phyloP scores from a whole-genome alignment of 192 early-diverging fungal genomes.

The Geosiphon pyriformis region DNA sequence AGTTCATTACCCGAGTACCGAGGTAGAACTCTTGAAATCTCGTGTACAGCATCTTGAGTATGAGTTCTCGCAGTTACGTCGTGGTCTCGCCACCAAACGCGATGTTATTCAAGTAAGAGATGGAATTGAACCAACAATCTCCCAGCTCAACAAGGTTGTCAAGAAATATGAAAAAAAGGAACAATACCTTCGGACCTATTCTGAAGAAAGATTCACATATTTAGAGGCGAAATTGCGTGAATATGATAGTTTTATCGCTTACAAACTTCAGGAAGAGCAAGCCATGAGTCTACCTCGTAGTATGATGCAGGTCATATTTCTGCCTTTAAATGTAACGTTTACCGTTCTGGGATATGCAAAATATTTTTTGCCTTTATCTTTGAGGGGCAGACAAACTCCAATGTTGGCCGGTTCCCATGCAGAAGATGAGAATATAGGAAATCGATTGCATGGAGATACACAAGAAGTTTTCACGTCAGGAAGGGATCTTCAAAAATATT shows the following conservation, averaged over 20 bases:
- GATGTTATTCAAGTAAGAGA: constrained; percentile 46
- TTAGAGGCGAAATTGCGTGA: constrained; percentile 51
- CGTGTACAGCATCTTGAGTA: constrained; percentile 45
- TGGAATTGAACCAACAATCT: constrained; percentile 45
- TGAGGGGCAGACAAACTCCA: constrained; percentile 9
- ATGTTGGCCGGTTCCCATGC: constrained; percentile 15
- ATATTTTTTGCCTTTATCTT: constrained; percentile 33
- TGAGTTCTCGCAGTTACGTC: constrained; percentile 41
- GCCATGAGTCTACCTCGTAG: constrained; percentile 27
- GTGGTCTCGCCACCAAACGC: constrained; percentile 51
- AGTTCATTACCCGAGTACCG: constrained; percentile 42
- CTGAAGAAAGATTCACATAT: constrained; percentile 45
- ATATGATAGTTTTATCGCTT: constrained; percentile 45
- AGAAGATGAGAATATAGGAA: constrained; percentile 8
- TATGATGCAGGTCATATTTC: constrained; percentile 36
- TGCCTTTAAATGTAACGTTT: constrained; percentile 49
- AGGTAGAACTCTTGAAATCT: constrained; percentile 42
- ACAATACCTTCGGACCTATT: constrained; percentile 40
- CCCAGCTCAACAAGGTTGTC: constrained; percentile 48
- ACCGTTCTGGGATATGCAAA: constrained; percentile 38
- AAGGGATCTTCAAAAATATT: not conserved
- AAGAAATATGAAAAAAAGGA: constrained; percentile 55
- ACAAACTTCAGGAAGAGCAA: constrained; percentile 50
- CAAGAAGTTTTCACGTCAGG: not conserved
- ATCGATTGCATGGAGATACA: not conserved